Base-by-base conservation (phyloP, 2,329 filamentous ascomycete species). In the Colletotrichum siamense region DNA sequence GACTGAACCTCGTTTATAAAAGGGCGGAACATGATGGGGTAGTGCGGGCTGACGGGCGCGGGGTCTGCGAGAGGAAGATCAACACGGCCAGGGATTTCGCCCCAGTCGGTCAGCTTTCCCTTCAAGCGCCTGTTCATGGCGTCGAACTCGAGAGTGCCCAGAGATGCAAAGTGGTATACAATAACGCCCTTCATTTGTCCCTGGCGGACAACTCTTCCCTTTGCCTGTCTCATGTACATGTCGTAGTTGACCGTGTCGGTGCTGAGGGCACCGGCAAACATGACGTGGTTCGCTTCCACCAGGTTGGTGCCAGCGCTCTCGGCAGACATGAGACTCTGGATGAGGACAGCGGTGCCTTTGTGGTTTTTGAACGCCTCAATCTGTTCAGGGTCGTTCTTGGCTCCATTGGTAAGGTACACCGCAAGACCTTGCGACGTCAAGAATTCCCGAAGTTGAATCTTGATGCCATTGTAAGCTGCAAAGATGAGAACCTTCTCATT, bases 271-370 rank as follows among this genome's bases (percentile, higher is more conserved):
- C 81, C 83, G 0, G 83, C 81, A 68, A 88, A 87, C 57, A 88
- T 82, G 65, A 88, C 80, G 69, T 88, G 86, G 71, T 85, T 87
- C 1, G 86, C 86, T 26, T 83, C 80, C 13, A 84, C 83, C 15
- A 87, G 79, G 75, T 88, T 88, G 28, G 82, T 84, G 0, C 87
- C 87, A 0, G 87, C 85, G 4, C 86, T 84, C 34, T 86, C 83
- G 6, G 82, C 79, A 10, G 82, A 82, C 79, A 84, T 84, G 39
- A 87, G 82, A 36, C 82, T 83, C 67, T 88, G 81, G 6, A 88
- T 77, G 22, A 86, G 80, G 3, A 87, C 81, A 44, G 71, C 81
- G 63, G 18, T 79, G 18, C 75, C 75, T 3, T 64, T 18, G 13
- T 79, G 76, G 0, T 5, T 1, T 77, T 85, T 84, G 81, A 84